phyloP scores from a whole-genome alignment of 148 eudicot genomes.

The Beta vulgaris region DNA sequence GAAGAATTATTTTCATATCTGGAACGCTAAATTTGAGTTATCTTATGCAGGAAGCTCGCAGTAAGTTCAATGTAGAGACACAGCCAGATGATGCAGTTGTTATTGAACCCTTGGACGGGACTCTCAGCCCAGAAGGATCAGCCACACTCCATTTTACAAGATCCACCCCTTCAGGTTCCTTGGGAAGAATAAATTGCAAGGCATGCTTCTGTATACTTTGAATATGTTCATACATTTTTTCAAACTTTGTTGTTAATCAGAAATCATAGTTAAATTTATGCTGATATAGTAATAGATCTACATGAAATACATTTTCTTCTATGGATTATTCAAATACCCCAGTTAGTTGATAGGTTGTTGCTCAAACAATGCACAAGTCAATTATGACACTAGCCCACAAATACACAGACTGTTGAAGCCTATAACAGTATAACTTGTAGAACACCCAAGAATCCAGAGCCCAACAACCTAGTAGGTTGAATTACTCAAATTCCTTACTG shows the following conservation, averaged over 20 bases:
- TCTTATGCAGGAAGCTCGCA: slow-evolving; percentile 79
- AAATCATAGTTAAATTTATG: not conserved
- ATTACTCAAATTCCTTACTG: not conserved
- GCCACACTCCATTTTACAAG: slow-evolving; percentile 67
- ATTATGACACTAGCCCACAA: not conserved
- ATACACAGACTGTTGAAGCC: not conserved
- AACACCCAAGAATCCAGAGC: not conserved
- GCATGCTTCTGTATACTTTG: slow-evolving; percentile 29
- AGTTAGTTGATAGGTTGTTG: not conserved
- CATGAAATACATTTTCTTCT: no score
- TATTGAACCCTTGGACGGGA: slow-evolving; percentile 74
- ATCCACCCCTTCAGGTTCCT: slow-evolving; percentile 55
- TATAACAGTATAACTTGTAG: no score
- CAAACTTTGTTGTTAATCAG: not conserved
- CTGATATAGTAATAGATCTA: not conserved
- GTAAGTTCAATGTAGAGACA: slow-evolving; percentile 66
- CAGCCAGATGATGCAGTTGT: slow-evolving; percentile 72
- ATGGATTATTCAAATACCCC: not conserved
- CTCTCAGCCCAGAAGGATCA: slow-evolving; percentile 74
- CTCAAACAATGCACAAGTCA: not conserved
- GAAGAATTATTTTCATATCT: not conserved
- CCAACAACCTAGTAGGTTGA: not conserved
- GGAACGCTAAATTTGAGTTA: not conserved
- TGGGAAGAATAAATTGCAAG: slow-evolving; percentile 82
- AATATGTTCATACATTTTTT: not conserved